These are phyloP conservation scores for Aspergillus ochraceus DNA, from an alignment of 2,329 filamentous ascomycete genomes.

Conservation along the genomic window DNA sequence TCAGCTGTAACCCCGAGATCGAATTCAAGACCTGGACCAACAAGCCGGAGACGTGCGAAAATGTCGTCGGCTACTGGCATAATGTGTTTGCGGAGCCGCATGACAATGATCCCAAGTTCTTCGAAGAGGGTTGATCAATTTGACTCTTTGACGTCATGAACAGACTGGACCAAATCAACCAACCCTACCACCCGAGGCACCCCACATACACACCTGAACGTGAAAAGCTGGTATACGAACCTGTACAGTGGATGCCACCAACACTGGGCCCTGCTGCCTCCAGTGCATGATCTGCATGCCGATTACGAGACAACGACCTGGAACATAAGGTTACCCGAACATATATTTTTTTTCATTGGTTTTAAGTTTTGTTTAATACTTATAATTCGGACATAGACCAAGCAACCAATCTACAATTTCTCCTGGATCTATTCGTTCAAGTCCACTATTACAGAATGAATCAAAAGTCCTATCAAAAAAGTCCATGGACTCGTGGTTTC, in stretches of 20 bases:
- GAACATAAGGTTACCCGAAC: background rate
- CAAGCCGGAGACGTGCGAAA: constrained; percentile 31
- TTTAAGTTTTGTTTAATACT: background rate
- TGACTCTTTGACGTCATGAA: background rate
- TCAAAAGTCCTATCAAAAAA: no score
- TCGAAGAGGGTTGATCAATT: constrained; percentile 18
- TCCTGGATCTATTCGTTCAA: no score
- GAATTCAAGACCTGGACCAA: constrained; percentile 36
- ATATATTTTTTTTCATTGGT: background rate
- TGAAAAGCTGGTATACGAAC: background rate
- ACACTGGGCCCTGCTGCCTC: background rate
- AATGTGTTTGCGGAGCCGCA: constrained; percentile 36
- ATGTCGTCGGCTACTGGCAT: constrained; percentile 34
- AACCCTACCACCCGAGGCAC: background rate
- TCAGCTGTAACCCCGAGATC: constrained; percentile 39
- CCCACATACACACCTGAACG: background rate
- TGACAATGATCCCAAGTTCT: constrained; percentile 34
- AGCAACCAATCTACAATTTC: background rate
- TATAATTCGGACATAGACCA: background rate
- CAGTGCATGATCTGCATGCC: background rate
- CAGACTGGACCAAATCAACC: background rate
- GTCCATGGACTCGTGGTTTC: no score
- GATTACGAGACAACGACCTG: constrained; percentile 11
- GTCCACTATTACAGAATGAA: no score
- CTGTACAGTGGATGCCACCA: background rate